Conservation (phyloP, 192 early-diverging fungal genomes). For the Jimgerdemannia flammicorona region DNA sequence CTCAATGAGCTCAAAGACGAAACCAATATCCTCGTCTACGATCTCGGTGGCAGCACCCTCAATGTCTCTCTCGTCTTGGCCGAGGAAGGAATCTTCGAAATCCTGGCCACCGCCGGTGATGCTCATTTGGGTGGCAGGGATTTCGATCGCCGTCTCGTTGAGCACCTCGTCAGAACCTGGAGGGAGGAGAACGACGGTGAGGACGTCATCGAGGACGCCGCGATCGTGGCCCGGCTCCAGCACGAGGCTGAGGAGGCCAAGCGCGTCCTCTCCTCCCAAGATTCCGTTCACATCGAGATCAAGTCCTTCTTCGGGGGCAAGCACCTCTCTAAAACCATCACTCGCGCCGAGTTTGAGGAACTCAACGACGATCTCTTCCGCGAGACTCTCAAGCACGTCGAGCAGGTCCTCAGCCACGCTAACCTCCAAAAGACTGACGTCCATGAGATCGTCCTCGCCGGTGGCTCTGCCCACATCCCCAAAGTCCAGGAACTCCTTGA, state of each 20-base stretch:
- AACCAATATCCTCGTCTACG: conserved; percentile 73
- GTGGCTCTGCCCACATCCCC: conserved; percentile 93
- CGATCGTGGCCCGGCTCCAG: conserved; percentile 93
- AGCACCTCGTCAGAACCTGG: conserved; percentile 90
- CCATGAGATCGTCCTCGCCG: conserved; percentile 78
- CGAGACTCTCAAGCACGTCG: conserved; percentile 91
- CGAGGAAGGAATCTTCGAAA: conserved; percentile 72
- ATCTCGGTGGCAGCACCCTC: conserved; percentile 84
- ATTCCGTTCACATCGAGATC: conserved; percentile 89
- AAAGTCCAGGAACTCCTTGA: conserved; percentile 79
- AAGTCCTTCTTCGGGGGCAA: conserved; percentile 86
- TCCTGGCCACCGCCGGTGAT: conserved; percentile 80
- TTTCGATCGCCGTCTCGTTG: conserved; percentile 84
- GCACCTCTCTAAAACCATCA: conserved; percentile 91
- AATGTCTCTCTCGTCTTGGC: conserved; percentile 83
- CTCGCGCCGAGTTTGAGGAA: conserved; percentile 97
- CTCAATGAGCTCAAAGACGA: conserved; percentile 75
- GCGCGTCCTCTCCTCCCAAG: conserved; percentile 91
- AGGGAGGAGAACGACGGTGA: conserved; percentile 86
- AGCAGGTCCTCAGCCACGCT: conserved; percentile 86
- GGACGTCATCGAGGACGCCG: conserved; percentile 78
- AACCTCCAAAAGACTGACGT: conserved; percentile 61
- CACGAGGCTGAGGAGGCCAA: conserved; percentile 97
- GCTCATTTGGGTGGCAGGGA: conserved; percentile 83
- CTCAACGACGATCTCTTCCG: conserved; percentile 39